Conservation (phyloP, 2,329 filamentous ascomycete genomes). For the Arthrobotrys musiformis region DNA sequence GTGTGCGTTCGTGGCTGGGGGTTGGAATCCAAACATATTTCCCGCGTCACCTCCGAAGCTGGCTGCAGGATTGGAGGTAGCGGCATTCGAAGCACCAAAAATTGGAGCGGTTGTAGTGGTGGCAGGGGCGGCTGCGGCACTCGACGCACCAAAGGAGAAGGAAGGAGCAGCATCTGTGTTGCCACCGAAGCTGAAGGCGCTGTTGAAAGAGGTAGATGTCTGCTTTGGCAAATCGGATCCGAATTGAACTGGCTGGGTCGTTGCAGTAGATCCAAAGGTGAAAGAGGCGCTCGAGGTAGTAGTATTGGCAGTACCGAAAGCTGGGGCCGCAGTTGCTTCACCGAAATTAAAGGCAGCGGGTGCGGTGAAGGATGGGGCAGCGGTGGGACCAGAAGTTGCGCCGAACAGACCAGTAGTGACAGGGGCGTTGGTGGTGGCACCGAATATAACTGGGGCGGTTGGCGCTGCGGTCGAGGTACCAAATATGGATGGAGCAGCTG, state of each 20-base stretch:
- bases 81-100: constrained; percentile 33
- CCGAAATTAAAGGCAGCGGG: constrained; percentile 21
- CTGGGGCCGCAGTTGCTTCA: constrained; percentile 19
- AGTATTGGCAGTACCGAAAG: constrained; percentile 40
- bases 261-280: constrained; percentile 51
- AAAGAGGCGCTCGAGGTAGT: constrained; percentile 45
- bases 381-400: constrained; percentile 39
- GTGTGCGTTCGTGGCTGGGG: constrained; percentile 24
- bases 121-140: constrained; percentile 27
- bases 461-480: constrained; percentile 20
- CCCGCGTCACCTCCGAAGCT: constrained; percentile 1
- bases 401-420: constrained; percentile 45
- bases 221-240: constrained; percentile 31
- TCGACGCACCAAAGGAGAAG: constrained; percentile 30
- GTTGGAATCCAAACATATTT: constrained; percentile 47
- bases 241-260: constrained; percentile 35
- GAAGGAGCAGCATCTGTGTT: constrained; percentile 25
- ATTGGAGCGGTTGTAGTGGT: constrained; percentile 9
- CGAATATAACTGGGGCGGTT: constrained; percentile 13
- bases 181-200: constrained; percentile 20
- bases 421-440: constrained; percentile 33
- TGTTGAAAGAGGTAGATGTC: constrained; percentile 42
- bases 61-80: constrained; percentile 2
- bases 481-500: constrained; percentile 7
- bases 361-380: constrained; percentile 37